A percentile compares a stretch with the other conserved stretches of the same genome.
Conservation (phyloP, 2,329 filamentous ascomycete species). For the Botrytis fabae region DNA sequence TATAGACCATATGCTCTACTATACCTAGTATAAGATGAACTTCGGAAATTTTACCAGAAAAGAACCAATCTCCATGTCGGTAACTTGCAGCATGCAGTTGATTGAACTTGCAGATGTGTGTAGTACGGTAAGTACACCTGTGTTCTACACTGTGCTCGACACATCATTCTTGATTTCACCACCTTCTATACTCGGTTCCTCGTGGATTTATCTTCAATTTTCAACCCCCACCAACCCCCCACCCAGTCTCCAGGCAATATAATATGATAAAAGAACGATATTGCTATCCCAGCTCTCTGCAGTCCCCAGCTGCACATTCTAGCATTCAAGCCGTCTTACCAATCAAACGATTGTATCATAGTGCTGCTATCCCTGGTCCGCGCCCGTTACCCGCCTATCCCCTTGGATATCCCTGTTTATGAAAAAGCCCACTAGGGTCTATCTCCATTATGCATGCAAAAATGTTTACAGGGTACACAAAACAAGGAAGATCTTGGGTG, state of each 20-base stretch:
- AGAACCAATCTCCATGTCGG: neutral
- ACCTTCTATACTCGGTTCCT: neutral
- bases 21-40: neutral
- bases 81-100: constrained; percentile 1
- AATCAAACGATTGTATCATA: constrained; percentile 2
- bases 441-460: constrained; percentile 7
- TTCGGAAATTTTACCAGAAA: neutral
- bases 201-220: neutral
- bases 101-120: neutral
- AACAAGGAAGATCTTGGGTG: neutral
- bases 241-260: neutral
- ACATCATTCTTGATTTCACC: neutral
- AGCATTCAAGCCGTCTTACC: neutral
- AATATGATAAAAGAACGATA: neutral
- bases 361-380: neutral
- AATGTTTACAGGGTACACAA: neutral
- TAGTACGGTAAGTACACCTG: neutral
- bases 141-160: neutral
- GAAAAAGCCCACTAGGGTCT: neutral
- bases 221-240: neutral
- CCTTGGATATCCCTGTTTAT: neutral
- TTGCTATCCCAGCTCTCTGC: neutral
- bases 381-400: constrained; percentile 4
- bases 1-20: neutral
- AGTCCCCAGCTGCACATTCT: neutral